Base-by-base conservation (phyloP, 1,284 basidiomycete genomes). In the Heimioporus retisporus region DNA sequence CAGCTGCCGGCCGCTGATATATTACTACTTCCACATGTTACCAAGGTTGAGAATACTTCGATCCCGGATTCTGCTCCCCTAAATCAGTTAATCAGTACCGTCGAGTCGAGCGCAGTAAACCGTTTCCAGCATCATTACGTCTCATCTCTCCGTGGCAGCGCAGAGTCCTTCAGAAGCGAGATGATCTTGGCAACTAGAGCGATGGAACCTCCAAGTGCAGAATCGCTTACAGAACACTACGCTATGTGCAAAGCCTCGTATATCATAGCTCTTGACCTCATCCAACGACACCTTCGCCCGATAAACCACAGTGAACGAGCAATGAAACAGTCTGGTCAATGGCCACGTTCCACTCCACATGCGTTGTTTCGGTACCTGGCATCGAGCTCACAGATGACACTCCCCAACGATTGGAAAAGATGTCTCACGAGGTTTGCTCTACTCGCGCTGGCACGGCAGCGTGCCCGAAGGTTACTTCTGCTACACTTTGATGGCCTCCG, bases 381-480 rank as follows among this genome's bases (percentile, higher is more conserved):
- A 2, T 74, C 71, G 19, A 69, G 63, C 5, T 68, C 63, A 1
- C 28, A 23, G 10, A 59, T n/a, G 8, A 2, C 4, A 21, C 65
- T 73, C 14, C 42, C 69, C 1, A 43, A 60, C 1, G 44, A 62
- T 14, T 84, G 82, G 84, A 65, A 65, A 40, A 25, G 48, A 1
- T 66, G 55, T 28, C 60, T 86, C 4, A 68, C 67, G 1, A 18
- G 21, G 6, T 67, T 82, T 14, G 79, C 78, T 5, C 60, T 72
- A 53, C 63, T 68, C 3, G 51, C 80, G 46, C 63, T 83, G 8
- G 35, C 35, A 2, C 35, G 7, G 11, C 35, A 35, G 35, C 35
- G 35, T 10, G 35, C 35, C 11, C 65, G 70, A 44, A 40, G 71
- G 43, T 28, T 70, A 3, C 65, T 72, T n/a, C 48, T 23, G 15